phyloP scores from a whole-genome alignment of 139 green algal species.

The Tetraselmis chui region DNA sequence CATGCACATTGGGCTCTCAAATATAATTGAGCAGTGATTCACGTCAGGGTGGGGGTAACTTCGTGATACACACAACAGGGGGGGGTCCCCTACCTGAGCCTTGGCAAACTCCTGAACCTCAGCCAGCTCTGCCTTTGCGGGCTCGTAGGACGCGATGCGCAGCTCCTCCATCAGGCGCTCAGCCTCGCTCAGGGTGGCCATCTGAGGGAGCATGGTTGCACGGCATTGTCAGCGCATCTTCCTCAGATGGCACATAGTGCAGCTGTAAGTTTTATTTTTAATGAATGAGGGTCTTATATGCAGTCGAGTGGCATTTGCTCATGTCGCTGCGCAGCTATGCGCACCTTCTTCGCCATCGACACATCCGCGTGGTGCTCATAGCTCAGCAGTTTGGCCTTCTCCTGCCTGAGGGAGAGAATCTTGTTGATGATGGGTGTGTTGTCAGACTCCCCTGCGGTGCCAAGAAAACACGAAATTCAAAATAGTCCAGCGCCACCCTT shows the following conservation, averaged over 20 bases:
- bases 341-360: slow-evolving; percentile 73
- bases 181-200: slow-evolving; percentile 70
- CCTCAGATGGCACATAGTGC: no score
- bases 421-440: slow-evolving; percentile 86
- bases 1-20: no score
- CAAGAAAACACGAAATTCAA: not conserved
- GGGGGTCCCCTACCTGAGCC: slow-evolving; percentile 13
- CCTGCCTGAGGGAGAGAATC: slow-evolving; percentile 67
- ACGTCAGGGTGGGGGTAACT: no score
- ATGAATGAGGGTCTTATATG: no score
- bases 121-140: slow-evolving; percentile 64
- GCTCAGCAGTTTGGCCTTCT: slow-evolving; percentile 88
- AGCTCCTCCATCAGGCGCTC: slow-evolving; percentile 89
- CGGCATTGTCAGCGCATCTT: no score
- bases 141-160: slow-evolving; percentile 49
- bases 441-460: slow-evolving; percentile 49
- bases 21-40: no score
- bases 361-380: slow-evolving; percentile 79
- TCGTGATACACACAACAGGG: no score
- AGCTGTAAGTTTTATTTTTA: no score
- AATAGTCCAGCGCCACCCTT: no score
- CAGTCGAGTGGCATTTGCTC: no score
- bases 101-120: slow-evolving; percentile 59
- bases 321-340: no score
- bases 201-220: no score